A percentile compares a stretch with the other conserved stretches of the same genome.
phyloP scores from a whole-genome alignment of 2,329 filamentous ascomycete genomes.

The Colletotrichum falcatum region DNA sequence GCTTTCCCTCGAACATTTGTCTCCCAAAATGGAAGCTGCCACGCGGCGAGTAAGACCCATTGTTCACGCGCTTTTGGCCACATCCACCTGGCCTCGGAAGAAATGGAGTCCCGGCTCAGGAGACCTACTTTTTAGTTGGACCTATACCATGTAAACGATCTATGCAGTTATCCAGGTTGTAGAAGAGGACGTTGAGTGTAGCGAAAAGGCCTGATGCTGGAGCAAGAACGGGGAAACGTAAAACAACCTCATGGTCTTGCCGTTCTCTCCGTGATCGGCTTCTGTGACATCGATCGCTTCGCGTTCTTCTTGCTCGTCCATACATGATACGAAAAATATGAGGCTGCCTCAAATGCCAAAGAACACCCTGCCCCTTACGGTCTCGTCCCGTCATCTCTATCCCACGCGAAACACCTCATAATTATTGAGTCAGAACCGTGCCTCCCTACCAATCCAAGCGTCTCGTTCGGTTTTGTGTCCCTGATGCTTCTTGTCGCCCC shows the following conservation, averaged over 20 bases:
- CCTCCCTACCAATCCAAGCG: background rate
- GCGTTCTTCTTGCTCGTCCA: too few relatives aligned
- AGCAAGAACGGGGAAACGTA: background rate
- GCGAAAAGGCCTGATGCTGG: background rate
- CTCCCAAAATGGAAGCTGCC: background rate
- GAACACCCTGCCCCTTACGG: background rate
- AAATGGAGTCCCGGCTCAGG: background rate
- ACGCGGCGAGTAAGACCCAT: background rate
- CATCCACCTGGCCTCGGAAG: background rate
- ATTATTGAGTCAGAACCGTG: too few relatives aligned
- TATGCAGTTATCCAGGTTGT: background rate
- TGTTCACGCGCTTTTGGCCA: too few relatives aligned
- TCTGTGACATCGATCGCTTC: too few relatives aligned
- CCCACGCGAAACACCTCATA: background rate
- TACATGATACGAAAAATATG: background rate
- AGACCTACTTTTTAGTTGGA: background rate
- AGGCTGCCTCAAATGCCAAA: background rate
- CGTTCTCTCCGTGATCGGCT: background rate
- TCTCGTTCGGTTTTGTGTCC: background rate
- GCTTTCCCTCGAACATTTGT: background rate
- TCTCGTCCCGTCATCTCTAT: background rate
- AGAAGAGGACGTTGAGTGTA: background rate
- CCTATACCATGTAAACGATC: background rate
- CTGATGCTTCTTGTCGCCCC: background rate
- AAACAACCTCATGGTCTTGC: background rate